Evolutionary conservation across 441 rosid species (phyloP).

Genomic region (Pelargonium citronellum): DNA sequence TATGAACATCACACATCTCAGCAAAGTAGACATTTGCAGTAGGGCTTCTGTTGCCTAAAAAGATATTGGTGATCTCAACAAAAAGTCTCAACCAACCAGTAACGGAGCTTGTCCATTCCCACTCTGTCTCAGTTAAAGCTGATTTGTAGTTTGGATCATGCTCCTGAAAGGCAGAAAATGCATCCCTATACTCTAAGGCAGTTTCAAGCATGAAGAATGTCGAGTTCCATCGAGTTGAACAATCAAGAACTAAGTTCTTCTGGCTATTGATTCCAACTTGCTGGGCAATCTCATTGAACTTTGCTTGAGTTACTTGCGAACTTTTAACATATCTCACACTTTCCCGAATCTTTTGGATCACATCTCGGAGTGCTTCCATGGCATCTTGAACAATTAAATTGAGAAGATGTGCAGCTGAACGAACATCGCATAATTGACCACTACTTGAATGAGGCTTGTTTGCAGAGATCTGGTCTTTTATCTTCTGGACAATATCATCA

Average conservation of each 20-base stretch:
- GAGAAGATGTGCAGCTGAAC: slow-evolving; percentile 64
- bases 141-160: slow-evolving; percentile 48
- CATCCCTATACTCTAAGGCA: slow-evolving; percentile 53
- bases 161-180: slow-evolving; percentile 56
- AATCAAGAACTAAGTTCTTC: slow-evolving; percentile 60
- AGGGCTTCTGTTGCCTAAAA: slow-evolving; percentile 52
- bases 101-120: slow-evolving; percentile 66
- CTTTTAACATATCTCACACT: slow-evolving; percentile 71
- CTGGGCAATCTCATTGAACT: slow-evolving; percentile 70
- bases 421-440: slow-evolving; percentile 66
- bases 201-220: slow-evolving; percentile 76
- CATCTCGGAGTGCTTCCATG: slow-evolving; percentile 50
- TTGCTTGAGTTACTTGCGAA: slow-evolving; percentile 52
- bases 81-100: slow-evolving; percentile 54
- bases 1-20: slow-evolving; percentile 77
- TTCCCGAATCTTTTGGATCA: slow-evolving; percentile 65
- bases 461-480: slow-evolving; percentile 57
- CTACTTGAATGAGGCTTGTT: slow-evolving; percentile 48
- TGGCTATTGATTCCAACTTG: slow-evolving; percentile 53
- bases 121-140: slow-evolving; percentile 60
- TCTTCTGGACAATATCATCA: slow-evolving; percentile 57
- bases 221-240: slow-evolving; percentile 57
- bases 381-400: slow-evolving; percentile 60
- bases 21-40: slow-evolving; percentile 80
- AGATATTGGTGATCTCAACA: slow-evolving; percentile 50